Conservation (phyloP, 208 protist species). For the Tetramitus jugosus region DNA sequence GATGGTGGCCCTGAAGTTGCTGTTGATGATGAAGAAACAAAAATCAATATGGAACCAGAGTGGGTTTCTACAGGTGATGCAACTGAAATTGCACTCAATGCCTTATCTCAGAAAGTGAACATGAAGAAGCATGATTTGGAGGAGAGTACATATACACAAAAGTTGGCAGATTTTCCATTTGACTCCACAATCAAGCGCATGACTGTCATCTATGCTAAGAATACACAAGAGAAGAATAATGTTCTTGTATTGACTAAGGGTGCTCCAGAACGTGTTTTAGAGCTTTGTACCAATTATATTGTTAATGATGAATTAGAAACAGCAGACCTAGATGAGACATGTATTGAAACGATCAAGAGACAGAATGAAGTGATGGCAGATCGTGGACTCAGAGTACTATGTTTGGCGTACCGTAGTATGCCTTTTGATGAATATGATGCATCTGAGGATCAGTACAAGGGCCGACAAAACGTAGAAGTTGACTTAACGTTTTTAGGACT, state of each 20-base stretch:
- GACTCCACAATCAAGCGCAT: conserved; percentile 12
- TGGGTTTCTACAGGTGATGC: conserved; percentile 18
- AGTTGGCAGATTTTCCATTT: conserved; percentile 20
- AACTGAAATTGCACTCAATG: conserved; percentile 19
- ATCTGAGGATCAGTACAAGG: background rate
- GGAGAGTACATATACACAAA: background rate
- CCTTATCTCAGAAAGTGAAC: background rate
- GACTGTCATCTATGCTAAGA: conserved; percentile 3
- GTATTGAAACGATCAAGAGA: background rate
- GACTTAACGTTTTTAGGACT: conserved; percentile 71
- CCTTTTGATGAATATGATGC: no score
- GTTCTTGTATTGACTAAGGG: conserved; percentile 18
- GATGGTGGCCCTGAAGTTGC: no score
- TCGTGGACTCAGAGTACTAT: background rate
- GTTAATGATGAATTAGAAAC: background rate
- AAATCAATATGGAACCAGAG: no score
- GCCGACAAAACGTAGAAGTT: conserved; percentile 54
- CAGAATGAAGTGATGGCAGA: background rate
- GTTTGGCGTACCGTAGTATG: background rate
- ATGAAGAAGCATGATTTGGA: background rate
- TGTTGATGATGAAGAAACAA: background rate
- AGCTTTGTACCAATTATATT: background rate
- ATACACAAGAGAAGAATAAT: background rate
- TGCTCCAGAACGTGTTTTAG: background rate
- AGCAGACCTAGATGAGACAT: background rate